A percentile compares a stretch with the other conserved stretches of the same genome.
phyloP scores from a whole-genome alignment of 768 basidiomycete genomes.

The Amanita polypyramis region DNA sequence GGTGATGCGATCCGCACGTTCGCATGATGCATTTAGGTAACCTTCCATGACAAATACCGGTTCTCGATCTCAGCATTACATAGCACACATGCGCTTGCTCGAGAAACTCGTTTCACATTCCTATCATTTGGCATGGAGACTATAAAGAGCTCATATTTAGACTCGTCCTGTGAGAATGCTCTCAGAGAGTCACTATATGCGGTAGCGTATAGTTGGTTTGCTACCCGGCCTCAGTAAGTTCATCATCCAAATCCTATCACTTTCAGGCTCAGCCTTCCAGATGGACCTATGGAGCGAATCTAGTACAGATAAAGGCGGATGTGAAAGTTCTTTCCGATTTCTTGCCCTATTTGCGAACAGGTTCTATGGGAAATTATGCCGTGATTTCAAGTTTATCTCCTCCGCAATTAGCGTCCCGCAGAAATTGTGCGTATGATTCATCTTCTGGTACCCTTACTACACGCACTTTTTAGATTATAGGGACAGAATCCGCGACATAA shows the following conservation, averaged over 20 bases:
- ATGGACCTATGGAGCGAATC: constrained; percentile 94
- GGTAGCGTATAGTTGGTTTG: constrained; percentile 87
- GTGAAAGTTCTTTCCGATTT: constrained; percentile 84
- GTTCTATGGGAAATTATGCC: constrained; percentile 49
- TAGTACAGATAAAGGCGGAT: constrained; percentile 83
- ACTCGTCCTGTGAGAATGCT: constrained; percentile 67
- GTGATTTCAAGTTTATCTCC: constrained; percentile 55
- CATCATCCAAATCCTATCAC: not conserved
- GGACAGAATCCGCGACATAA: constrained; percentile 52
- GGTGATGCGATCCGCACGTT: constrained; percentile 70
- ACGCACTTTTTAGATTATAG: constrained; percentile 35
- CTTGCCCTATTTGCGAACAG: constrained; percentile 62
- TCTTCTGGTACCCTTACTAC: not conserved
- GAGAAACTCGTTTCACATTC: constrained; percentile 85
- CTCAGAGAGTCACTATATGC: constrained; percentile 69
- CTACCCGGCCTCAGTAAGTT: constrained; percentile 82
- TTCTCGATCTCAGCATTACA: constrained; percentile 5
- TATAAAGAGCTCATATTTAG: constrained; percentile 78
- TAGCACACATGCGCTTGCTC: constrained; percentile 87
- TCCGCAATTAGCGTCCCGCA: constrained; percentile 31
- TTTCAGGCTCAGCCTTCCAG: constrained; percentile 28
- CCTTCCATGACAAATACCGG: not conserved
- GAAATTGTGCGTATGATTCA: constrained; percentile 25
- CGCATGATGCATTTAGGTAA: constrained; percentile 68
- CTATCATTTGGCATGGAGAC: constrained; percentile 90